Conservation (phyloP, 106 monocot species). For the Apostasia shenzhenica region DNA sequence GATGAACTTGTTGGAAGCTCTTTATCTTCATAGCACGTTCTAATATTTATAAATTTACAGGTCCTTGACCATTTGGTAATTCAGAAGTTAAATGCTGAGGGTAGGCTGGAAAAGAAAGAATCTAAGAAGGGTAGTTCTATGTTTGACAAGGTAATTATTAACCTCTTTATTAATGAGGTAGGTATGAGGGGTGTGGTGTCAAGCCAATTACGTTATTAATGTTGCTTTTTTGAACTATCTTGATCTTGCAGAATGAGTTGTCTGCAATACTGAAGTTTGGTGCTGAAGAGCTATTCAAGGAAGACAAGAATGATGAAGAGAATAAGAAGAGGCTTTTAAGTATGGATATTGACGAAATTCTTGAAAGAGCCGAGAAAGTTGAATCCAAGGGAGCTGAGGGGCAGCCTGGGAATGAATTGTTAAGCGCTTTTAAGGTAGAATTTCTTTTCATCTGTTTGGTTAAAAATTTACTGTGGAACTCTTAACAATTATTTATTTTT, state of each 20-base stretch:
- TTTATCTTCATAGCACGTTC: neutral
- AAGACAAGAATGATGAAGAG: constrained; percentile 97
- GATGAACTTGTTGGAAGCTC: constrained; percentile 1
- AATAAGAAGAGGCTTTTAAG: constrained; percentile 82
- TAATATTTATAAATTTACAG: constrained; percentile 20
- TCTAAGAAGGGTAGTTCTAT: constrained; percentile 84
- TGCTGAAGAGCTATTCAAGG: constrained; percentile 97
- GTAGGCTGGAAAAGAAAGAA: constrained; percentile 97
- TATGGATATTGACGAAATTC: constrained; percentile 99
- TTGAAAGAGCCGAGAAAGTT: constrained; percentile 99
- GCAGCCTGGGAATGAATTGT: constrained; percentile 80
- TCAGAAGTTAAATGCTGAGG: constrained; percentile 99
- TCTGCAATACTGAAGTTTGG: constrained; percentile 98
- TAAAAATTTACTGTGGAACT: no score
- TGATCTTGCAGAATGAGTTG: constrained; percentile 78
- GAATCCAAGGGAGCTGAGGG: constrained; percentile 73
- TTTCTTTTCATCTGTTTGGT: neutral
- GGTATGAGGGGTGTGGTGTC: neutral
- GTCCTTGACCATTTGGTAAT: constrained; percentile 98
- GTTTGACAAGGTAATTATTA: constrained; percentile 84
- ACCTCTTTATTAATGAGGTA: neutral
- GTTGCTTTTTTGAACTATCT: neutral
- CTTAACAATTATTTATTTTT: neutral
- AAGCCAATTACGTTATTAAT: neutral
- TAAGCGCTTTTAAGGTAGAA: constrained; percentile 92